These are phyloP conservation scores for Camptophora hylomeconis DNA, from an alignment of 2,329 filamentous ascomycete genomes.

Conservation along the genomic window DNA sequence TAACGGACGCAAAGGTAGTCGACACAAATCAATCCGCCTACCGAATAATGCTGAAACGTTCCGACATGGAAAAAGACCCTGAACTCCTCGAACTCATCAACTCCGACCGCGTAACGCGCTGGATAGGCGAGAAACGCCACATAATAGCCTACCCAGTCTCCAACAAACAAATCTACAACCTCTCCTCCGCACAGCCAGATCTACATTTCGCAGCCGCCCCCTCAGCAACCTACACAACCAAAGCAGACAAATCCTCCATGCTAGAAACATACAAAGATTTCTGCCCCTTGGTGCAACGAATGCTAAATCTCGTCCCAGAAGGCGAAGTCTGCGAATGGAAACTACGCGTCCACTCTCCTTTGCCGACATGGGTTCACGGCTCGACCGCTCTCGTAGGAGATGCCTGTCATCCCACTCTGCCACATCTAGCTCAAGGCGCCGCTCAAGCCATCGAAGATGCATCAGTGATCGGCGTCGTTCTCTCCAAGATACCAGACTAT, in stretches of 20 bases:
- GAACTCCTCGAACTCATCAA: slow-evolving; percentile 44
- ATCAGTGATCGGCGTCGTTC: slow-evolving; percentile 40
- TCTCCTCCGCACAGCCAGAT: slow-evolving; percentile 50
- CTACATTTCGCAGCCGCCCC: slow-evolving; percentile 45
- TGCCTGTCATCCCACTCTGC: slow-evolving; percentile 50
- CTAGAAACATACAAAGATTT: slow-evolving; percentile 46
- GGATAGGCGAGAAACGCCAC: slow-evolving; percentile 54
- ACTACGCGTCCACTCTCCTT: slow-evolving; percentile 46
- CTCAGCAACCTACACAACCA: slow-evolving; percentile 50
- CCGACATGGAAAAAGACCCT: slow-evolving; percentile 32
- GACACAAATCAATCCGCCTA: slow-evolving; percentile 43
- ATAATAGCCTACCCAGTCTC: slow-evolving; percentile 56
- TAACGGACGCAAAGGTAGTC: slow-evolving; percentile 28
- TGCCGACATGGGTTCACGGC: slow-evolving; percentile 48
- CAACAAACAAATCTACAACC: slow-evolving; percentile 52
- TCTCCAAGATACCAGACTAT: slow-evolving; percentile 35
- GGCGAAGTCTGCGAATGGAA: slow-evolving; percentile 58
- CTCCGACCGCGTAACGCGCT: slow-evolving; percentile 44
- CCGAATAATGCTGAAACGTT: slow-evolving; percentile 38
- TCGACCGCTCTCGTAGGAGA: slow-evolving; percentile 43
- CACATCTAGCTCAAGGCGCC: slow-evolving; percentile 51
- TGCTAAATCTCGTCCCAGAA: slow-evolving; percentile 48
- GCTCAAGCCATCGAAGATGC: slow-evolving; percentile 54
- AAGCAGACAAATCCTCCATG: slow-evolving; percentile 48
- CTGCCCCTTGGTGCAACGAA: slow-evolving; percentile 45